Evolutionary conservation across 2,329 filamentous ascomycete genomes (phyloP), one percentile per base, ranked within the genome.

Genomic region (Calonectria naviculata): DNA sequence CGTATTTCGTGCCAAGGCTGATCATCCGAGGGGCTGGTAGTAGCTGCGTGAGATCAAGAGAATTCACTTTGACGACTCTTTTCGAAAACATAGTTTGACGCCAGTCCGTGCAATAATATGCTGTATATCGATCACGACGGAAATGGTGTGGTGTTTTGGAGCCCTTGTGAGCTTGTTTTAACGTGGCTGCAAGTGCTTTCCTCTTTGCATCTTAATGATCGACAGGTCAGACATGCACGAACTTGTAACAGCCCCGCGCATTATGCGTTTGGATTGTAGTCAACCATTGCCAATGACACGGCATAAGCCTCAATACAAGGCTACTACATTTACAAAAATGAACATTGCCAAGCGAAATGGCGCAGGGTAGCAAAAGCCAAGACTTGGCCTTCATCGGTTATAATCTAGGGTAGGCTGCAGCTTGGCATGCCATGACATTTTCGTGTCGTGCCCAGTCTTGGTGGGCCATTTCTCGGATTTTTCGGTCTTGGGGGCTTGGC

Each of bases 401-500:
- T 36, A 36, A 12, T 64, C 24, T 42, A 67, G 65, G 65, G 42
- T 61, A 67, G 44, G 65, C 41, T 17, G 65, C 21, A 13, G 52
- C 64, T 66, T 66, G 52, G 54, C 56, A 47, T 42, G 34, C 65
- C 65, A 61, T 49, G 54, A 58, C 26, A 52, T 52, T 62, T 46
- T 49, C 34, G 41, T n/a, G 29, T 34, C 24, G 63, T 58, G 63
- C 26, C 52, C 31, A 56, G 52, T 19, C n/a, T 21, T 5, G 52
- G 52, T 58, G 65, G 42, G 26, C 47, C 44, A 42, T 41, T 44
- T 46, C 54, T 36, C 42, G 67, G 15, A 47, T 28, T 41, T 61
- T 36, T 10, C 46, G 66, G 66, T 26, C 36, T 41, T 26, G 19
- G 68, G 34, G 63, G 68, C 63, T 70, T 70, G 68, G 68, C 63